Evolutionary conservation across 805 yeast species (phyloP), one percentile per base, ranked within the genome.

Genomic region (Ogataea pignaliae): DNA sequence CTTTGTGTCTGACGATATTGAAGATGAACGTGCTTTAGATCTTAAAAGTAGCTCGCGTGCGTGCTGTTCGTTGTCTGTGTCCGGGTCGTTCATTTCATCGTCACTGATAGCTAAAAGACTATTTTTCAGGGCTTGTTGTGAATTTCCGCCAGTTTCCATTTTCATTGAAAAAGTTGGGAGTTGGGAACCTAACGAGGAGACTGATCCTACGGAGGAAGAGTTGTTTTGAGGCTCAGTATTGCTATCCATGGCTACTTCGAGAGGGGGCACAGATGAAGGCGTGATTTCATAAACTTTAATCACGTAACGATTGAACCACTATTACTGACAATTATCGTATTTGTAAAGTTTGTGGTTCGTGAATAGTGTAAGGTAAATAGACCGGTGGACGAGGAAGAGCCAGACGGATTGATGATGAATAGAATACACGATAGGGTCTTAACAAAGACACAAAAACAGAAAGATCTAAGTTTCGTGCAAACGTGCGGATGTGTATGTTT

Each of bases 41-140:
- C 64, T 52, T 39, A 61, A 39, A 9, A 60, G 45, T 39, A 48
- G 47, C 18, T 52, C 45, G 43, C 64, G 56, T 14, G 65, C 65
- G 41, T 56, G 63, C 40, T 56, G 57, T 39, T 60, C 65, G 38
- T 59, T 57, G 42, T 61, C 66, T n/a, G 64, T 59, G 43, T 60
- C 66, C 3, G 64, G 64, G 46, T 60, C 65, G 37, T 51, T 48
- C 50, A 53, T 51, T 12, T 56, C 60, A 35, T 56, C 60, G 34
- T 56, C 56, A 34, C 50, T 54, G 10, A 39, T 36, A 13, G 30
- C 11, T 4, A 40, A 34, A 12, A 17, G 34, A 14, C 35, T 28
- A 32, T 18, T 31, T 37, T 42, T 39, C 47, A 29, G 13, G 17
- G 18, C 21, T 16, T 30, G 17, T 16, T 14, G 39, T 29, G 33